A percentile compares a stretch with the other conserved stretches of the same genome.
Conservation (phyloP, 2,329 filamentous ascomycete species). For the Aspergillus japonicus region DNA sequence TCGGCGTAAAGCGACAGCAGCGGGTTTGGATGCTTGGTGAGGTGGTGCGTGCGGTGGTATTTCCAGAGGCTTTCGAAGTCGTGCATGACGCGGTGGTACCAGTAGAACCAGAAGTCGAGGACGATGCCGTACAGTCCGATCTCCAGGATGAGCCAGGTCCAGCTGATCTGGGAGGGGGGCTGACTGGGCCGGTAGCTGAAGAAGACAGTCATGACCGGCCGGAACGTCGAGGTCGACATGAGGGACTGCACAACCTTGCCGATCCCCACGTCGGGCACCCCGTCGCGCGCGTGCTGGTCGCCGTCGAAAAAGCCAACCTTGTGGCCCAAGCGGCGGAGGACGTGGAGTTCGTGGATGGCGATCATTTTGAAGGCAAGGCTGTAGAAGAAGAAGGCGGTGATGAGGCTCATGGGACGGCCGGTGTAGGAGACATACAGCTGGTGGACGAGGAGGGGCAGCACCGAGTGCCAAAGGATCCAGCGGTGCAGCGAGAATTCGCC, state of each 20-base stretch:
- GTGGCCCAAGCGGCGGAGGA: slow-evolving; percentile 41
- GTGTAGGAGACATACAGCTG: slow-evolving; percentile 34
- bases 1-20: slow-evolving; percentile 46
- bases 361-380: slow-evolving; percentile 41
- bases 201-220: slow-evolving; percentile 37
- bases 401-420: slow-evolving; percentile 29
- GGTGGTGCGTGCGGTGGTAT: slow-evolving; percentile 48
- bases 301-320: slow-evolving; percentile 46
- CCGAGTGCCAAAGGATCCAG: slow-evolving; percentile 43
- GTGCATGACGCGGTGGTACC: slow-evolving; percentile 47
- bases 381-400: slow-evolving; percentile 40
- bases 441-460: slow-evolving; percentile 40
- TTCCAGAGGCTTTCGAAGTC: slow-evolving; percentile 43
- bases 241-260: slow-evolving; percentile 35
- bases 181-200: slow-evolving; percentile 28
- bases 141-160: slow-evolving; percentile 41
- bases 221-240: slow-evolving; percentile 33
- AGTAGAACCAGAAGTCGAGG: slow-evolving; percentile 44
- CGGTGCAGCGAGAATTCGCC: slow-evolving; percentile 37
- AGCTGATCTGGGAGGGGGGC: slow-evolving; percentile 28
- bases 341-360: slow-evolving; percentile 41
- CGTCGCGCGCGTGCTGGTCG: slow-evolving; percentile 46
- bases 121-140: slow-evolving; percentile 44
- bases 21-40: slow-evolving; percentile 48
- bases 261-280: slow-evolving; percentile 43